Conservation (phyloP, 2,329 filamentous ascomycete genomes). For the Phyllosticta capitalensis region DNA sequence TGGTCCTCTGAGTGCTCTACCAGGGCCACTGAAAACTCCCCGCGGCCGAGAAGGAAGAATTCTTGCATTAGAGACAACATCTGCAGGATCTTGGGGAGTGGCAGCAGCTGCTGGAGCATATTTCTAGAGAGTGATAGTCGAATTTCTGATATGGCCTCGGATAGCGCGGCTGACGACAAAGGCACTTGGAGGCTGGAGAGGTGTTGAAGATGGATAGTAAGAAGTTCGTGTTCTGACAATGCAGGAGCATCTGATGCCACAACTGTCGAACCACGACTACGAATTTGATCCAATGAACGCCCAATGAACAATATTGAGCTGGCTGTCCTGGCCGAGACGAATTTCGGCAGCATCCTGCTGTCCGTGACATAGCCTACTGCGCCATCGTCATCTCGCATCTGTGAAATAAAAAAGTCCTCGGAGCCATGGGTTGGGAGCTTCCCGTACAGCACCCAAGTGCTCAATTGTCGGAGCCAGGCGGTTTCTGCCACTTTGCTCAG, state of each 20-base stretch:
- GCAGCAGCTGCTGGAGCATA: constrained; percentile 71
- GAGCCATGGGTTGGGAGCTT: constrained; percentile 66
- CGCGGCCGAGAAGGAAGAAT: constrained; percentile 78
- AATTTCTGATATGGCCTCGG: constrained; percentile 64
- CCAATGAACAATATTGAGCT: constrained; percentile 85
- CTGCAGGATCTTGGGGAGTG: constrained; percentile 65
- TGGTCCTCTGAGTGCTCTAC: constrained; percentile 77
- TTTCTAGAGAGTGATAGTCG: constrained; percentile 75
- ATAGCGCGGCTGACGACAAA: constrained; percentile 61
- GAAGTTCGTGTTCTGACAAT: constrained; percentile 45
- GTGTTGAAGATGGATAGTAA: constrained; percentile 59
- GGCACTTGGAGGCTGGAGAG: constrained; percentile 63
- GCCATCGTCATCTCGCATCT: constrained; percentile 27
- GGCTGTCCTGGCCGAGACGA: constrained; percentile 65
- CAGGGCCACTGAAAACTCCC: constrained; percentile 83
- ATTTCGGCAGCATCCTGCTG: constrained; percentile 59
- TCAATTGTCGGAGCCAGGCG: constrained; percentile 84
- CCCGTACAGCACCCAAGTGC: constrained; percentile 86
- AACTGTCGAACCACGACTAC: constrained; percentile 24
- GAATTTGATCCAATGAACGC: constrained; percentile 76
- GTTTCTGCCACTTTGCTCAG: constrained; percentile 72
- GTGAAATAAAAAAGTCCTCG: constrained; percentile 73
- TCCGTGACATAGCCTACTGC: constrained; percentile 39
- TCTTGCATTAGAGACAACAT: constrained; percentile 69
- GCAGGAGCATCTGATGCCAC: constrained; percentile 15